A percentile compares a stretch with the other conserved stretches of the same genome.
These are phyloP conservation scores for Fusarium goolgardi DNA, from an alignment of 2,329 filamentous ascomycete species.

Conservation along the genomic window DNA sequence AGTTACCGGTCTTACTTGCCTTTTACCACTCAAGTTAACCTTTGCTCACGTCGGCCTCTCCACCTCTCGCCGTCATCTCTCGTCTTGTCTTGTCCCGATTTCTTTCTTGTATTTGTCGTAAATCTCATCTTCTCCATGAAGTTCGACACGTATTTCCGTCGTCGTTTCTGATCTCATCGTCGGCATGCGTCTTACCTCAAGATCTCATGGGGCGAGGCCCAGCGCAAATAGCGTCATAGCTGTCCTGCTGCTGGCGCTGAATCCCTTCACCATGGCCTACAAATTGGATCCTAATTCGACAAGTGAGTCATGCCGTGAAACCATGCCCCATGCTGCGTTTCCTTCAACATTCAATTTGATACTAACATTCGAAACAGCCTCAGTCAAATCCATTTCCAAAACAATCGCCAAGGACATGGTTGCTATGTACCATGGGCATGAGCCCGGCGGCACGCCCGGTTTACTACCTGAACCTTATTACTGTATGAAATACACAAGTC, in stretches of 20 bases:
- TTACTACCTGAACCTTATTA: constrained; percentile 66
- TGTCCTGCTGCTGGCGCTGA: constrained; percentile 44
- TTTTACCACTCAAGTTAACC: constrained; percentile 9
- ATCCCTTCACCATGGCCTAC: constrained; percentile 49
- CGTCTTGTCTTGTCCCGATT: constrained; percentile 13
- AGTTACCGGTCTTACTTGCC: not conserved
- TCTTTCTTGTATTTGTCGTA: constrained; percentile 3
- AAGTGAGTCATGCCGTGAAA: constrained; percentile 44
- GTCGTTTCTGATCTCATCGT: constrained; percentile 38
- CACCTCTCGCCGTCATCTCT: constrained; percentile 17
- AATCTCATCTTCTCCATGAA: constrained; percentile 34
- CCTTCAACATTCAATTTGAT: not conserved
- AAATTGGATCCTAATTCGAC: constrained; percentile 54
- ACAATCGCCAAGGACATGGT: constrained; percentile 64
- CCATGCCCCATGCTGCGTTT: not conserved
- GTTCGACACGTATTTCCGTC: constrained; percentile 19
- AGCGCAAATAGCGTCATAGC: constrained; percentile 39
- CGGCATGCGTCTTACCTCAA: constrained; percentile 40
- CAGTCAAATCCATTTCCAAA: constrained; percentile 61
- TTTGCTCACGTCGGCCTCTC: constrained; percentile 18
- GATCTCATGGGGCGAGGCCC: constrained; percentile 19
- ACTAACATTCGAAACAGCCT: constrained; percentile 54
- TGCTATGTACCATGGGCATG: constrained; percentile 58
- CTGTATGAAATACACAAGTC: constrained; percentile 54
- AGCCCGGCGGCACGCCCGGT: constrained; percentile 63